A percentile compares a stretch with the other conserved stretches of the same genome.
phyloP scores from a whole-genome alignment of 768 basidiomycete species.

The Piloderma croceum region DNA sequence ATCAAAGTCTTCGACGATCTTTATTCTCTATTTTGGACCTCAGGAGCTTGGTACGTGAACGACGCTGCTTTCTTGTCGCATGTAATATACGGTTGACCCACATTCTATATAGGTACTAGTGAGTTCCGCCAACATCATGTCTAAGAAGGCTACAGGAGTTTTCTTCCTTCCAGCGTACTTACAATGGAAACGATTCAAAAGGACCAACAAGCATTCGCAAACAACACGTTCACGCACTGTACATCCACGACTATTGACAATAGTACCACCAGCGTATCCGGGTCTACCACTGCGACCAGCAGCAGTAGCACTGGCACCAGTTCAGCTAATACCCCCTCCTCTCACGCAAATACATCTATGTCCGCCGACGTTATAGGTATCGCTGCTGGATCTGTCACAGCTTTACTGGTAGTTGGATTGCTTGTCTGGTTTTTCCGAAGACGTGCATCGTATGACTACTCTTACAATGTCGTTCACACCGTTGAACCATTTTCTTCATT shows the following conservation, averaged over 20 bases:
- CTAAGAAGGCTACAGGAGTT: not conserved
- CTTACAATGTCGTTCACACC: no score
- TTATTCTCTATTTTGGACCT: conserved; percentile 15
- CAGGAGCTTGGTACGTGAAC: conserved; percentile 16
- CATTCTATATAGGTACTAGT: not conserved
- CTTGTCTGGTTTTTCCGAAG: no score
- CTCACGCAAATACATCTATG: no score
- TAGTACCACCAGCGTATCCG: no score
- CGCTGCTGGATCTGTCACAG: no score
- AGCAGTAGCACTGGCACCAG: no score
- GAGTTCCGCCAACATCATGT: not conserved
- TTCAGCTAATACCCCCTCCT: no score
- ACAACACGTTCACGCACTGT: conserved; percentile 27
- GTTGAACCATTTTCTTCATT: no score
- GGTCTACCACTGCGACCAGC: no score
- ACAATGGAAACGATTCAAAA: conserved; percentile 13
- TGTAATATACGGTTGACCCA: not conserved
- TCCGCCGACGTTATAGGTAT: no score
- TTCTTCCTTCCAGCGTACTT: conserved; percentile 16
- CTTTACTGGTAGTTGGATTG: no score
- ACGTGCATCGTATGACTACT: no score
- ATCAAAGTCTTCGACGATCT: conserved; percentile 19
- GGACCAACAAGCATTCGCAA: conserved; percentile 15
- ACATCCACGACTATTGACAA: conserved; percentile 7
- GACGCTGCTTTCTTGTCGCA: not conserved